These are phyloP conservation scores for Calvatia gigantea DNA, from an alignment of 768 basidiomycete genomes.

Conservation along the genomic window DNA sequence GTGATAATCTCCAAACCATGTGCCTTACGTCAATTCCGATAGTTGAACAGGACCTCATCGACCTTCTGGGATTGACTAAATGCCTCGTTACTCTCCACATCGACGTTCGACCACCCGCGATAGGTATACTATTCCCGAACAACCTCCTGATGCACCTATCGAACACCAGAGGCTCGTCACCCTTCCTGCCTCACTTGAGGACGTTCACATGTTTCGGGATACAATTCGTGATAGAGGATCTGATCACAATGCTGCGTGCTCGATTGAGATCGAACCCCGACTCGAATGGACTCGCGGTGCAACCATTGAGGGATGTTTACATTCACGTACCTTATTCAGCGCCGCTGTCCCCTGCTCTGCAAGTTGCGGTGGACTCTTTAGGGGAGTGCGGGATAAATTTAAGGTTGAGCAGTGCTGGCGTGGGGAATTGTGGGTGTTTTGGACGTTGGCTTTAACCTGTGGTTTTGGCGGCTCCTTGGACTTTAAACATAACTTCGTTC, in stretches of 20 bases:
- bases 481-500: no score
- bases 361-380: background rate
- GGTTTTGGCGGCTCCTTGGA: no score
- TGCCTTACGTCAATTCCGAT: background rate
- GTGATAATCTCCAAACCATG: background rate
- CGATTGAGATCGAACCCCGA: background rate
- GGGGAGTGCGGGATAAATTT: background rate
- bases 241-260: background rate
- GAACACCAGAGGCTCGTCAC: no score
- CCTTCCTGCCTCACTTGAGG: background rate
- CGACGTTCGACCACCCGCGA: background rate
- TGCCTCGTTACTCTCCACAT: background rate
- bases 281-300: no score
- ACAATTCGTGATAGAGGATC: background rate
- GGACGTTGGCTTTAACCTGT: background rate
- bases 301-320: background rate
- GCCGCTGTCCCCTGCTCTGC: background rate
- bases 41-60: background rate
- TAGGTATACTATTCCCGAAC: background rate
- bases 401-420: no score
- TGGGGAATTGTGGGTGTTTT: background rate
- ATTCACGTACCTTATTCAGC: background rate
- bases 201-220: background rate
- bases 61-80: background rate
- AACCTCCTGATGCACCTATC: background rate